These are phyloP conservation scores for Cicer yamashitae DNA, from an alignment of 306 rosid species.

Conservation along the genomic window DNA sequence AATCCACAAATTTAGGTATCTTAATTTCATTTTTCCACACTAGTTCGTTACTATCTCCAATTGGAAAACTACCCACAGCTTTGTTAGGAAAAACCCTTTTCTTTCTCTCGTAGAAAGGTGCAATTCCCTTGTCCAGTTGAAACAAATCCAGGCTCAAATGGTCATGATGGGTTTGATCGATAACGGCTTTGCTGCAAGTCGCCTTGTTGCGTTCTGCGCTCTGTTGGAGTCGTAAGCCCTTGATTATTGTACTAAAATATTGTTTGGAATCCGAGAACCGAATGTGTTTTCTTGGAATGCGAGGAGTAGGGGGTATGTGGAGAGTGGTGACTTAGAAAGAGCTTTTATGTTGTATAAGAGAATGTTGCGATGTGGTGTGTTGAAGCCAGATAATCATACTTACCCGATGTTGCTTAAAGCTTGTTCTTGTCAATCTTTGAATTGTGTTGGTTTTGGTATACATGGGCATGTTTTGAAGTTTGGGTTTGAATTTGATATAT, in stretches of 20 bases:
- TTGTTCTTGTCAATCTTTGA: slow-evolving; percentile 58
- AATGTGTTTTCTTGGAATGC: slow-evolving; percentile 81
- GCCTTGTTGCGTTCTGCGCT: slow-evolving; percentile 80
- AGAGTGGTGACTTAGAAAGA: slow-evolving; percentile 56
- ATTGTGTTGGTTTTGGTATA: slow-evolving; percentile 55
- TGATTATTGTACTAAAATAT: slow-evolving; percentile 59
- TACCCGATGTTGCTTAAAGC: slow-evolving; percentile 69
- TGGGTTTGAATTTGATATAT: slow-evolving; percentile 65
- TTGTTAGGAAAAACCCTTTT: slow-evolving; percentile 58
- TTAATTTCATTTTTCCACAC: slow-evolving; percentile 45
- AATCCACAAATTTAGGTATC: slow-evolving; percentile 6
- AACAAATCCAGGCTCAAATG: slow-evolving; percentile 81
- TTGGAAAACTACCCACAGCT: slow-evolving; percentile 61
- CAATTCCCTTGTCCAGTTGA: slow-evolving; percentile 64
- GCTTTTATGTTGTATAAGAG: slow-evolving; percentile 59
- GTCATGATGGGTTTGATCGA: slow-evolving; percentile 56
- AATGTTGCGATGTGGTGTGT: slow-evolving; percentile 57
- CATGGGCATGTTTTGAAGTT: slow-evolving; percentile 68
- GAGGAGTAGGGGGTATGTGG: slow-evolving; percentile 66
- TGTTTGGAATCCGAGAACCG: slow-evolving; percentile 45
- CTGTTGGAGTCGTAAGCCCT: slow-evolving; percentile 60
- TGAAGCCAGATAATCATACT: slow-evolving; percentile 73
- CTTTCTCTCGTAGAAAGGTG: slow-evolving; percentile 70
- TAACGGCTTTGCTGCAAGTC: slow-evolving; percentile 65
- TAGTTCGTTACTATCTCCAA: slow-evolving; percentile 52